These are phyloP conservation scores for Phytopythium helicoides DNA, from an alignment of 352 stramenopile genomes.

Conservation along the genomic window DNA sequence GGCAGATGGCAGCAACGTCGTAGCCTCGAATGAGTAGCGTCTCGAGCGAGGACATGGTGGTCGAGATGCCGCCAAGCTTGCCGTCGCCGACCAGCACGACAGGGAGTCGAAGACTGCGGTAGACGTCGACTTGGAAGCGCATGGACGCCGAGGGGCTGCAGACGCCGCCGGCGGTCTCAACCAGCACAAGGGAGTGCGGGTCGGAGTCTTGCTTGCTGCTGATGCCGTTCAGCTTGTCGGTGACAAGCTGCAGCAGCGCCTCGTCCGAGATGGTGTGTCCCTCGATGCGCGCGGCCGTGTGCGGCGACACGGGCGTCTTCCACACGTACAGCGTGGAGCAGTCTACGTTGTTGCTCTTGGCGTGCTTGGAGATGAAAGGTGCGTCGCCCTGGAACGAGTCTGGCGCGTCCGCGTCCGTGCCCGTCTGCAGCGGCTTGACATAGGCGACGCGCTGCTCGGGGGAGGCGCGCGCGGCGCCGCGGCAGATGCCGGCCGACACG, in stretches of 20 bases:
- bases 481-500: constrained; percentile 91
- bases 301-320: constrained; percentile 93
- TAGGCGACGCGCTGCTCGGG: constrained; percentile 65
- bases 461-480: constrained; percentile 42
- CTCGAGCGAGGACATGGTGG: constrained; percentile 93
- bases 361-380: constrained; percentile 75
- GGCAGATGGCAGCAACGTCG: constrained; percentile 80
- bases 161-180: constrained; percentile 96
- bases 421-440: constrained; percentile 97
- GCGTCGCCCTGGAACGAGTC: constrained; percentile 76
- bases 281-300: constrained; percentile 90
- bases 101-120: constrained; percentile 84
- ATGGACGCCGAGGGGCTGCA: constrained; percentile 87
- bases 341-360: constrained; percentile 22
- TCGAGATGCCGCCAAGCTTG: constrained; percentile 94
- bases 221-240: constrained; percentile 42
- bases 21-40: constrained; percentile 91
- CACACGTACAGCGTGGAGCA: constrained; percentile 92
- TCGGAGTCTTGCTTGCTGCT: constrained; percentile 22
- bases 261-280: constrained; percentile 86
- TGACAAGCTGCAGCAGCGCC: constrained; percentile 76
- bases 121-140: constrained; percentile 93
- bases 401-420: constrained; percentile 50
- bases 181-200: constrained; percentile 62
- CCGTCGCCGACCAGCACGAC: constrained; percentile 96